Conservation (phyloP, 2,329 filamentous ascomycete species). For the Sphaerulina musiva region DNA sequence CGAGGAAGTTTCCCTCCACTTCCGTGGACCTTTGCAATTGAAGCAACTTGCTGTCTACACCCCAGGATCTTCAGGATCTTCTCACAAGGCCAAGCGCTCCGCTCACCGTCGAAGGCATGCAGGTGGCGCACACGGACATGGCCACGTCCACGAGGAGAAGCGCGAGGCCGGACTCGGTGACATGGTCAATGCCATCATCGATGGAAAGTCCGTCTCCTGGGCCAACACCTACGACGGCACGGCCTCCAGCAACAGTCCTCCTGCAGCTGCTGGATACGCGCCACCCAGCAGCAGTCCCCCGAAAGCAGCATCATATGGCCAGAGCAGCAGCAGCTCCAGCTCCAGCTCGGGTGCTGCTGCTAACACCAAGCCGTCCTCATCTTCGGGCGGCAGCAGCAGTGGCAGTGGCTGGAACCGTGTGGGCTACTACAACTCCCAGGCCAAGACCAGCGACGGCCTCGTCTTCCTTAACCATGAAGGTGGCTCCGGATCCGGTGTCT, state of each 20-base stretch:
- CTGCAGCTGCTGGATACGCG: not conserved
- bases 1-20: constrained; percentile 64
- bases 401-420: constrained; percentile 31
- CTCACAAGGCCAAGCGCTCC: constrained; percentile 19
- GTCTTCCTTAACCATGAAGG: constrained; percentile 55
- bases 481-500: constrained; percentile 50
- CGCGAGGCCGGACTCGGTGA: constrained; percentile 40
- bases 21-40: constrained; percentile 63
- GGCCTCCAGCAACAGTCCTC: constrained; percentile 1
- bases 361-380: constrained; percentile 17
- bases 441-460: constrained; percentile 45
- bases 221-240: constrained; percentile 47
- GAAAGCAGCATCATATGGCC: not conserved
- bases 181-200: constrained; percentile 51
- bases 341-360: constrained; percentile 10
- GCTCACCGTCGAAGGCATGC: constrained; percentile 31
- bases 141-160: constrained; percentile 45
- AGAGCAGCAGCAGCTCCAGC: constrained; percentile 2
- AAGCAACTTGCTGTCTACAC: constrained; percentile 65
- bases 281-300: not conserved
- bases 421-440: constrained; percentile 34
- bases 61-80: constrained; percentile 31
- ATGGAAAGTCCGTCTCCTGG: constrained; percentile 55
- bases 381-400: constrained; percentile 17
- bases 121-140: constrained; percentile 41